Evolutionary conservation across 1,284 basidiomycete species (phyloP).

Genomic region (Cutaneotrichosporon spelunceum): DNA sequence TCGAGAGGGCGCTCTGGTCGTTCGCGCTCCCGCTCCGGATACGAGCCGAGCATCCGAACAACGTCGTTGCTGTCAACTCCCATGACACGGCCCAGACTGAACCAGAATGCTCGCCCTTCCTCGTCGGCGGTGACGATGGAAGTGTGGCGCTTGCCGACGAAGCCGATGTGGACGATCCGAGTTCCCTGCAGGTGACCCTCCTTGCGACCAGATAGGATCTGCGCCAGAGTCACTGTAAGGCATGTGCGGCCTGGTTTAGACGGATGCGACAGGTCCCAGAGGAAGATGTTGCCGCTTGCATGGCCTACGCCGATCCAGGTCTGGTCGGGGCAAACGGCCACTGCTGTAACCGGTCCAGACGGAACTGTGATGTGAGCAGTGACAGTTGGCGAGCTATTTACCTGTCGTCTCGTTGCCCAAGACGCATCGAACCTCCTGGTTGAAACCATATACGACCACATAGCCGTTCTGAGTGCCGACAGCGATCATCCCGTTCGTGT

Average conservation of each 20-base stretch:
- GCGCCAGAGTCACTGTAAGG: constrained; percentile 44
- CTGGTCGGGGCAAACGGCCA: constrained; percentile 89
- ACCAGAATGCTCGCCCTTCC: constrained; percentile 88
- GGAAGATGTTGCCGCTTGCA: constrained; percentile 74
- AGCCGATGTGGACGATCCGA: constrained; percentile 79
- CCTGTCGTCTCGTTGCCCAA: constrained; percentile 67
- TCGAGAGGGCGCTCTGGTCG: background rate
- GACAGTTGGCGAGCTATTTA: constrained; percentile 49
- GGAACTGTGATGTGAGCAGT: constrained; percentile 25
- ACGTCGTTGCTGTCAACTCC: constrained; percentile 95
- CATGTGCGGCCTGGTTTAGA: constrained; percentile 49
- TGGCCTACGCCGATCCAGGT: constrained; percentile 91
- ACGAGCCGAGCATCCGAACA: constrained; percentile 87
- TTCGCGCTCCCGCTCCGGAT: constrained; percentile 60
- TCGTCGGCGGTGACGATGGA: constrained; percentile 91
- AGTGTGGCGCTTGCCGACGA: constrained; percentile 91
- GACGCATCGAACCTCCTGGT: constrained; percentile 74
- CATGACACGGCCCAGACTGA: constrained; percentile 88
- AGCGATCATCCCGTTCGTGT: constrained; percentile 83
- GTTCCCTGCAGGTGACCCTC: constrained; percentile 90
- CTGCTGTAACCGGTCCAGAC: constrained; percentile 78
- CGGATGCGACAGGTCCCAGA: constrained; percentile 78
- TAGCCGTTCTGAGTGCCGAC: constrained; percentile 78
- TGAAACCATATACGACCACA: constrained; percentile 83
- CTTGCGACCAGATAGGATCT: constrained; percentile 71